Evolutionary conservation across 495 filamentous ascomycete species (phyloP).

Genomic region (Trichoderma orchidacearum): DNA sequence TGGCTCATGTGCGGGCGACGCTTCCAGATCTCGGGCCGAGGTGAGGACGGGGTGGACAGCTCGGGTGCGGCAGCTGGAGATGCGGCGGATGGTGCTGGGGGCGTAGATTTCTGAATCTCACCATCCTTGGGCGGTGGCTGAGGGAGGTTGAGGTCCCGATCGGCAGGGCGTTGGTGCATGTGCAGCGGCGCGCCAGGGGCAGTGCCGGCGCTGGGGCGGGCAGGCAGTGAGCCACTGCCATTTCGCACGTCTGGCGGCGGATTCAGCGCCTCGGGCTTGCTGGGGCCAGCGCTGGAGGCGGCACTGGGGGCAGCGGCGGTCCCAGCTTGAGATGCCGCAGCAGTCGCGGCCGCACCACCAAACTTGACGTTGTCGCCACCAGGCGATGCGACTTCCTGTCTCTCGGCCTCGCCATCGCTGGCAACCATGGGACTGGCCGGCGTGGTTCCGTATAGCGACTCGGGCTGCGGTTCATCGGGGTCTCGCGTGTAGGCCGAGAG

Average conservation of each 20-base stretch:
- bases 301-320: neutral
- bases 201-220: neutral
- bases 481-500: conserved; percentile 24
- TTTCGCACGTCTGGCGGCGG: too few species aligned
- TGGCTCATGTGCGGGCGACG: conserved; percentile 30
- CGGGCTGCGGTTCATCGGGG: conserved; percentile 15
- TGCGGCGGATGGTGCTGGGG: neutral
- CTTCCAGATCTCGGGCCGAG: conserved; percentile 27
- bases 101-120: neutral
- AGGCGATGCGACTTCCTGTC: neutral
- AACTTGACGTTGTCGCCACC: neutral
- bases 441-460: conserved; percentile 10
- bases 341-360: too few species aligned
- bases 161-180: neutral
- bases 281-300: neutral
- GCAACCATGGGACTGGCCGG: too few species aligned
- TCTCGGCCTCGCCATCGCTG: neutral
- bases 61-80: conserved; percentile 1
- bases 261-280: neutral
- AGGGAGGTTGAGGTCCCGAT: conserved; percentile 7
- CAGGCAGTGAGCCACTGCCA: neutral
- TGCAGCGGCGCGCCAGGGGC: neutral
- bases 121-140: conserved; percentile 27
- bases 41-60: conserved; percentile 13
- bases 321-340: neutral